Conservation (phyloP, 2,329 filamentous ascomycete genomes). For the Fusarium odoratissimum region DNA sequence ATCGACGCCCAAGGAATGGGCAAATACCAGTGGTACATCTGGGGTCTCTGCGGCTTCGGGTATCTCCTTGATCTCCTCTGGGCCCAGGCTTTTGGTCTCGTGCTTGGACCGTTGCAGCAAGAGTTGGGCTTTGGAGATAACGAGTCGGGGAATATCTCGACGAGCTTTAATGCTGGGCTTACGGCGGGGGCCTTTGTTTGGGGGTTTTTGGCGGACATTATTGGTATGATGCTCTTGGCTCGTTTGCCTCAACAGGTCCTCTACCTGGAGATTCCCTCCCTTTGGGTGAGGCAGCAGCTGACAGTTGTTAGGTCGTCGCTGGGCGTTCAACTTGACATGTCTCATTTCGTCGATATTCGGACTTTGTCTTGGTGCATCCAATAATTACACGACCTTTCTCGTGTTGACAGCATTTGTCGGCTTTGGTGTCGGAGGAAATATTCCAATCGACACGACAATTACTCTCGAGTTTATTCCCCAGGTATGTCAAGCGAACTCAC, state of each 20-base stretch:
- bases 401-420: constrained; percentile 66
- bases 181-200: constrained; percentile 67
- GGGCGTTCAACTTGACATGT: constrained; percentile 69
- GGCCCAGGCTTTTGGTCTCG: constrained; percentile 68
- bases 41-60: constrained; percentile 64
- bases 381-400: constrained; percentile 62
- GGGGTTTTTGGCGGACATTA: constrained; percentile 66
- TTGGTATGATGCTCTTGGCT: constrained; percentile 42
- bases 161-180: constrained; percentile 65
- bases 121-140: constrained; percentile 63
- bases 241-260: neutral
- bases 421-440: constrained; percentile 65
- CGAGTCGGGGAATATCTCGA: constrained; percentile 60
- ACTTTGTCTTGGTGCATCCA: constrained; percentile 61
- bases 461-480: constrained; percentile 66
- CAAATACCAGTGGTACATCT: constrained; percentile 64
- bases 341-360: constrained; percentile 66
- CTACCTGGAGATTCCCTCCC: neutral
- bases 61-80: constrained; percentile 68
- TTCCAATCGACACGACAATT: constrained; percentile 67
- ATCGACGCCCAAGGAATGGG: constrained; percentile 65
- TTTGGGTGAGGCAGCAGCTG: rapidly evolving
- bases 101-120: constrained; percentile 64
- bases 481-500: constrained; percentile 31
- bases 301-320: constrained; percentile 54